Base-by-base conservation (phyloP, 768 basidiomycete species). In the Agaricus sinodeliciosus region DNA sequence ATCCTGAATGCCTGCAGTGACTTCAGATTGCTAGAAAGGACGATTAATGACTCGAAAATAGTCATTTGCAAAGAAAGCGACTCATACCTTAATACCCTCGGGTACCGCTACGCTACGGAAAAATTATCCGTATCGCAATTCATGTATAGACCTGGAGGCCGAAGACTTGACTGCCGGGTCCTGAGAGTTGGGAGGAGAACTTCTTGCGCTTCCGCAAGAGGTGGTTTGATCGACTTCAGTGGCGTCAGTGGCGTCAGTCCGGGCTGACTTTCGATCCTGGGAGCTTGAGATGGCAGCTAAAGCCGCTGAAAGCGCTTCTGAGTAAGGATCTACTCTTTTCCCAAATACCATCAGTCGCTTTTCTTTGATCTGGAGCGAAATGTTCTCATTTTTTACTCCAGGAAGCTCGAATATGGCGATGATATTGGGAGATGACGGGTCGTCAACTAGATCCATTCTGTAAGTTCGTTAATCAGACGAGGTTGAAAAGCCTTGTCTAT, bases 61-160 rank as follows among this genome's bases (percentile, higher is more conserved):
- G 28, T 55, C 22, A 26, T 6, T 26, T 43, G 53, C 42, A 55
- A 55, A 55, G 52, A 43, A 22, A n/a, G 40, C 25, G 26, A 51
- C 25, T 59, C 65, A 60, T 53, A 73, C 77, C 65, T 71, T 68
- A 15, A 68, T 65, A 16, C 71, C 72, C 2, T 58, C 48, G 8
- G 74, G 73, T 13, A 78, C 53, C 18, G 58, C 63, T 9, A 78
- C 57, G 4, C 63, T 59, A 9, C 75, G 69, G 8, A 64, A 63
- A 56, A 78, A 78, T n/a, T 58, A 55, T 5, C 77, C 77, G 49
- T 71, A 76, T 9, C 75, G 68, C 15, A 78, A 58, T 43, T 78
- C 77, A 12, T 71, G 66, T 8, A 65, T 45, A 9, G 64, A 62
- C 27, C 58, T 60, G 42, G 35, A 55, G 49, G 25, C 43, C 31